Base-by-base conservation (phyloP, 2,329 filamentous ascomycete genomes). In the Pseudofabraea citricarpa region DNA sequence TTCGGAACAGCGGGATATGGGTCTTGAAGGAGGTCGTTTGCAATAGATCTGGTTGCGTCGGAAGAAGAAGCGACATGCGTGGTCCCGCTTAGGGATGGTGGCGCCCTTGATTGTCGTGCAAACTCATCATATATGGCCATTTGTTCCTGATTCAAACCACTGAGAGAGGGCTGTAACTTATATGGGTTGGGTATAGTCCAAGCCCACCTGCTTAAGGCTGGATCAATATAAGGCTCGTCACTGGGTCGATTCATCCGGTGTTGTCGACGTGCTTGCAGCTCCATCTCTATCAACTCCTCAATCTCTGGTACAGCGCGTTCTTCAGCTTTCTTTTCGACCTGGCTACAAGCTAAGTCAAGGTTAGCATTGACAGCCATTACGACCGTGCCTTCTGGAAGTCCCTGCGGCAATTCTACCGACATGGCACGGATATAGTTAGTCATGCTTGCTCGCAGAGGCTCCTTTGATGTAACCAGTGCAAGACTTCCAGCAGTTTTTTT, bases 341-440 rank as follows among this genome's bases (percentile, higher is more conserved):
- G 87, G 55, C 80, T 85, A 60, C 93, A 97, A 36, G 94, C 91
- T 31, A 90, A 77, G 55, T 98, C 93, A 22, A 98, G 76, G 62
- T 98, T 98, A 52, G 94, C 91, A 63, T 97, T 98, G 48, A 98
- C 91, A 65, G 94, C 97, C 88, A 98, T 96, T 44, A 97, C 79
- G 48, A 98, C 93, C 23, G 93, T 87, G 6, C 93, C 93, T 67
- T 98, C 93, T 0, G 93, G 89, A 49, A 98, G 76, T 13, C 87
- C 87, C 55, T 84, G 79, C 42, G 88, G 82, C 27, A 95, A 76
- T 27, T 83, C 80, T 38, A 67, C 71, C 3, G 80, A 75, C n/a
- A 83, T 64, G 38, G 74, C 74, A 41, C 93, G 85, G 64, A 98
- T 90, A 61, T 97, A 95, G 66, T 97, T 98, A 42, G 87, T 94